phyloP scores from a whole-genome alignment of 2,329 filamentous ascomycete species.

The Cladosporium velox region DNA sequence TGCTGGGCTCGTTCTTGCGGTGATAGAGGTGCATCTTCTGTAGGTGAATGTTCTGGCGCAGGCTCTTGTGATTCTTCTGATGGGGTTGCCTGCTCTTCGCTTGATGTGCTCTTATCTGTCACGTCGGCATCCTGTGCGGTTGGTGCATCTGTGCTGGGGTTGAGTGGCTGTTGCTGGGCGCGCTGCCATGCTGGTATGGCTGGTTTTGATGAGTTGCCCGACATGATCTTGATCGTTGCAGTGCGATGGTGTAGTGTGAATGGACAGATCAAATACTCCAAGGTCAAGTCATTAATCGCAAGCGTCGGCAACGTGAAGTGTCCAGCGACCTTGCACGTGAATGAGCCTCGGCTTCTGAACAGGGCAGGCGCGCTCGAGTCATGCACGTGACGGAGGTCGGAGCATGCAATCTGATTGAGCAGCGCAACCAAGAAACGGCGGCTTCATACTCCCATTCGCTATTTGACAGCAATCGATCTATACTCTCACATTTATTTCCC shows the following conservation, averaged over 20 bases:
- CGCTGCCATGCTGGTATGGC: conserved; percentile 40
- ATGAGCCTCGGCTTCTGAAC: conserved; percentile 16
- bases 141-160: background rate
- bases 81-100: conserved; percentile 7
- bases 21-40: background rate
- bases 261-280: background rate
- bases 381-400: background rate
- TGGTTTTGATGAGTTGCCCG: conserved; percentile 25
- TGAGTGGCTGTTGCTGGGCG: conserved; percentile 24
- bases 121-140: conserved; percentile 13
- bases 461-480: conserved; percentile 2
- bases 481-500: conserved; percentile 3
- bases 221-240: conserved; percentile 26
- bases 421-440: background rate
- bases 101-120: conserved; percentile 13
- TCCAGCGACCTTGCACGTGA: conserved; percentile 11
- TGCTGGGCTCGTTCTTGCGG: conserved; percentile 27
- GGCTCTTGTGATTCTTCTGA: background rate
- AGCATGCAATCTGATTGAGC: background rate
- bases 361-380: conserved; percentile 7
- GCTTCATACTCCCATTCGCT: conserved; percentile 13
- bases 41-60: background rate
- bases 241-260: background rate
- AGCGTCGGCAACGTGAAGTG: conserved; percentile 16
- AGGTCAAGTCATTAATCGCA: background rate